A percentile compares a stretch with the other conserved stretches of the same genome.
Evolutionary conservation across 1,284 basidiomycete species (phyloP).

Genomic region (Boletus nobilissimus): DNA sequence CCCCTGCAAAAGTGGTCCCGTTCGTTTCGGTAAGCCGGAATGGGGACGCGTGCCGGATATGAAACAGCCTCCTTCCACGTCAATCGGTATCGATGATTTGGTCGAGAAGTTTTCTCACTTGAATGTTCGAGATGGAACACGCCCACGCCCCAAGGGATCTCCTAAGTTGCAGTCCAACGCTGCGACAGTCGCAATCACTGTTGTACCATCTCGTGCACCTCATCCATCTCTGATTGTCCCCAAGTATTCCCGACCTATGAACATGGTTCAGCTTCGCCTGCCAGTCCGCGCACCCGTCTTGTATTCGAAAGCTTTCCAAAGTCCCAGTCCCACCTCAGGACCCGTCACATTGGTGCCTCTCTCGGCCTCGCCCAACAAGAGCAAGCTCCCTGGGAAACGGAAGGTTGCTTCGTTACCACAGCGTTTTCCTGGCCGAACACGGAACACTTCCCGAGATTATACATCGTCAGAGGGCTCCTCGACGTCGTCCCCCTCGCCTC

Average conservation of each 20-base stretch:
- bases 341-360: constrained; percentile 29
- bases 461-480: constrained; percentile 27
- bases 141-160: not conserved
- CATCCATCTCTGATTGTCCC: constrained; percentile 32
- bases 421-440: constrained; percentile 7
- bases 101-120: constrained; percentile 30
- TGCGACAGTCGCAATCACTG: constrained; percentile 36
- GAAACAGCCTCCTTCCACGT: rapidly evolving
- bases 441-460: not conserved
- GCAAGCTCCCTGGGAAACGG: not conserved
- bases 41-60: constrained; percentile 21
- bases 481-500: constrained; percentile 10
- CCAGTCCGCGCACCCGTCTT: not conserved
- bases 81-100: constrained; percentile 23
- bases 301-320: constrained; percentile 14
- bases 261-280: not conserved
- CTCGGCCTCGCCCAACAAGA: not conserved
- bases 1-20: constrained; percentile 29
- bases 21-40: not conserved
- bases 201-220: constrained; percentile 33
- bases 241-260: not conserved
- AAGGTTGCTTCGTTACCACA: constrained; percentile 27
- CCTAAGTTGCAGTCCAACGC: constrained; percentile 10
- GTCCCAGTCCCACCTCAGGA: not conserved
- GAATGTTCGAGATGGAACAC: constrained; percentile 30